phyloP scores from a whole-genome alignment of 2,329 filamentous ascomycete species.

The Colletotrichum cuscutae region DNA sequence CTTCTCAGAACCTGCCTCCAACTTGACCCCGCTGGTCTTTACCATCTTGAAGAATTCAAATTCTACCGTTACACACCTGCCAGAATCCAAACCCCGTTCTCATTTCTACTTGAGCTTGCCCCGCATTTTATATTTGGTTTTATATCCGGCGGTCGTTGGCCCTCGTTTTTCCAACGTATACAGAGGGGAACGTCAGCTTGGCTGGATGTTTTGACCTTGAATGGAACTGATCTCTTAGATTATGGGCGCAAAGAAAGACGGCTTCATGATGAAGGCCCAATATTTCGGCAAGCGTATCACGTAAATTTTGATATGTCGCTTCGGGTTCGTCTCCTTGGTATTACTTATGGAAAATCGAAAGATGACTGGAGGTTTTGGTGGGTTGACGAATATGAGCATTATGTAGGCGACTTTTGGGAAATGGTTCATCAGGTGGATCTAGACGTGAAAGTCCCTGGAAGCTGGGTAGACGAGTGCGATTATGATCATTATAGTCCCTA shows the following conservation, averaged over 20 bases:
- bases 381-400: neutral
- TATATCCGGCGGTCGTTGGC: too few species aligned
- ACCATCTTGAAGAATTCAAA: neutral
- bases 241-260: conserved; percentile 38
- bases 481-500: too few species aligned
- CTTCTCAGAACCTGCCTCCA: neutral
- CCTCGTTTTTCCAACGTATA: neutral
- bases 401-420: conserved; percentile 13
- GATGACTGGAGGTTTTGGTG: conserved; percentile 25
- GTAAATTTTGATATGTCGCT: too few species aligned
- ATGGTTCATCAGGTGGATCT: neutral
- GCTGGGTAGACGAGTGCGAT: neutral
- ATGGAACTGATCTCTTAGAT: conserved; percentile 34
- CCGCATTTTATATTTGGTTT: neutral
- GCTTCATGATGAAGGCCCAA: neutral
- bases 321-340: neutral
- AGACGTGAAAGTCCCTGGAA: neutral
- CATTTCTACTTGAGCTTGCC: too few species aligned
- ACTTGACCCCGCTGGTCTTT: neutral
- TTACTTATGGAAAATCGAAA: neutral
- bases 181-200: neutral
- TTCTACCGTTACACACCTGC: rapidly evolving
- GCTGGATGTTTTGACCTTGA: neutral
- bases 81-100: too few species aligned
- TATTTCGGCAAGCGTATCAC: too few species aligned